A percentile compares a stretch with the other conserved stretches of the same genome.
Conservation (phyloP, 768 basidiomycete genomes). For the Russula compacta region DNA sequence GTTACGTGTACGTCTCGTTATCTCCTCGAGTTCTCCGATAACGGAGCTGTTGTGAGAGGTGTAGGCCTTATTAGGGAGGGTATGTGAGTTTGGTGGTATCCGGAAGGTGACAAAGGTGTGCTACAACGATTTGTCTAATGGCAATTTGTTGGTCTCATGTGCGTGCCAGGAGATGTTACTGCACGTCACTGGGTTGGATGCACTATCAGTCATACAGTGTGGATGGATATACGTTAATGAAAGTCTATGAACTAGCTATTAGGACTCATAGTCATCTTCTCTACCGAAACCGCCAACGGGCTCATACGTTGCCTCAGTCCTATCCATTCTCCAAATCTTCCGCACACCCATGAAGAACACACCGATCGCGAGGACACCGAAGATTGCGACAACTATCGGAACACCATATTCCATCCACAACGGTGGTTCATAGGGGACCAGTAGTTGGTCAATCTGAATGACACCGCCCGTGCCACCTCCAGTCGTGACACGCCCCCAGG, state of each 20-base stretch:
- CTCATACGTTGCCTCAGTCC: constrained; percentile 82
- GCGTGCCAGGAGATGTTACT: not conserved
- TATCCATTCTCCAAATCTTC: constrained; percentile 62
- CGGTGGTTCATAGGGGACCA: constrained; percentile 78
- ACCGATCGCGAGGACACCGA: constrained; percentile 54
- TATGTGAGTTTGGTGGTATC: not conserved
- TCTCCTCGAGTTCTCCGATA: too few relatives aligned
- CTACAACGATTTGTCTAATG: not conserved
- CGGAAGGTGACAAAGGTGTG: not conserved
- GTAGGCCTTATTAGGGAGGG: too few relatives aligned
- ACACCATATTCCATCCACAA: constrained; percentile 77
- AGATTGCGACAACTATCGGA: constrained; percentile 49
- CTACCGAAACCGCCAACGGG: constrained; percentile 73
- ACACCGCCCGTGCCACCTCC: constrained; percentile 76
- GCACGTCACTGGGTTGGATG: not conserved
- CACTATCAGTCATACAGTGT: not conserved
- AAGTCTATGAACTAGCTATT: constrained; percentile 7
- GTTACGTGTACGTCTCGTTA: too few relatives aligned
- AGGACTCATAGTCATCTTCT: constrained; percentile 39
- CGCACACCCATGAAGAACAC: constrained; percentile 67
- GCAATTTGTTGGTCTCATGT: too few relatives aligned
- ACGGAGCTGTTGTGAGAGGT: too few relatives aligned
- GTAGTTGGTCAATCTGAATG: constrained; percentile 72
- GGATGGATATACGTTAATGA: constrained; percentile 1
- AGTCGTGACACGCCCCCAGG: constrained; percentile 72